These are phyloP conservation scores for Aspergillus floridensis DNA, from an alignment of 2,329 filamentous ascomycete genomes.

Conservation along the genomic window DNA sequence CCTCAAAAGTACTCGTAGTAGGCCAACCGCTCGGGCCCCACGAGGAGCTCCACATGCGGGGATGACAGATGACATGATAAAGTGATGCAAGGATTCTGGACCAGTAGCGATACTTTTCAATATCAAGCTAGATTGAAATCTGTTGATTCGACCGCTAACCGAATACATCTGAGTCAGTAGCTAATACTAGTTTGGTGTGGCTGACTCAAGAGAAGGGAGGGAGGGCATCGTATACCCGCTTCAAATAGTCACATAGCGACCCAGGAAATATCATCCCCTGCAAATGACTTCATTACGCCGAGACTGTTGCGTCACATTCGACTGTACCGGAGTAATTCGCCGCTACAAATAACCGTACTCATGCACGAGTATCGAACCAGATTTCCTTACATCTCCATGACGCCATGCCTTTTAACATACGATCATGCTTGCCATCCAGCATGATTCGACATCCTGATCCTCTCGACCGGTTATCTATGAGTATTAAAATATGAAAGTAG, in stretches of 20 bases:
- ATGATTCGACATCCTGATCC: neutral
- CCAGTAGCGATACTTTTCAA: neutral
- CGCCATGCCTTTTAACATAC: neutral
- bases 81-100: neutral
- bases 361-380: too few species aligned
- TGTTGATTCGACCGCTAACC: too few species aligned
- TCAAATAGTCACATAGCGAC: too few species aligned
- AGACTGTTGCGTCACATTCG: too few species aligned
- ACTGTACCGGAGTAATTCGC: too few species aligned
- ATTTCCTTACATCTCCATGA: constrained; percentile 1
- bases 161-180: too few species aligned
- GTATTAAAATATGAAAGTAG: neutral
- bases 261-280: too few species aligned
- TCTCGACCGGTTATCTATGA: neutral
- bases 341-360: too few species aligned
- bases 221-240: too few species aligned
- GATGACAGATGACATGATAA: neutral
- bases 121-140: neutral
- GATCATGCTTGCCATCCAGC: neutral
- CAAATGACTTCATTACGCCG: too few species aligned
- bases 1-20: constrained; percentile 14
- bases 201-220: too few species aligned
- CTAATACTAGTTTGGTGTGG: too few species aligned
- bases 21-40: neutral
- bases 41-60: neutral